These are phyloP conservation scores for Leishmania braziliensis DNA, from an alignment of 208 protist species.

Conservation along the genomic window DNA sequence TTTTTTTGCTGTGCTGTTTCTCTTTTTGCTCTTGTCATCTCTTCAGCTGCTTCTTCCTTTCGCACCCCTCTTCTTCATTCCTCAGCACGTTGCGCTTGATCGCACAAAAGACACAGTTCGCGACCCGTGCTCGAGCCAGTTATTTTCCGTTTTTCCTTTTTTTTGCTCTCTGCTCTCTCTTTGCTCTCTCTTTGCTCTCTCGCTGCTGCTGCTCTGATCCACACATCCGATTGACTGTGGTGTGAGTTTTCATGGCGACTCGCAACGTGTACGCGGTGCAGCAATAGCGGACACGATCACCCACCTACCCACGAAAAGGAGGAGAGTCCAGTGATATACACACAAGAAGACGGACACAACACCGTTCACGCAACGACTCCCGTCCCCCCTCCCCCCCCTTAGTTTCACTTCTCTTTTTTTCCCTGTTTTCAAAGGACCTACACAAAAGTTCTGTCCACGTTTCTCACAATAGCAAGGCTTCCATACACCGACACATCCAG, in stretches of 20 bases:
- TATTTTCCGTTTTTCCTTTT: not conserved
- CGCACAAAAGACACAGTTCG: not conserved
- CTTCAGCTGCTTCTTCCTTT: constrained; percentile 5
- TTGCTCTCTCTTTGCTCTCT: not conserved
- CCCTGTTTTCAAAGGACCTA: not conserved
- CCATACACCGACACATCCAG: not conserved
- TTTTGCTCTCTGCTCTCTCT: not conserved
- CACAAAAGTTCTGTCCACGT: not conserved
- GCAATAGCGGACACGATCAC: constrained; percentile 1
- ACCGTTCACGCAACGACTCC: not conserved
- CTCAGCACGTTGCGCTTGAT: constrained; percentile 2
- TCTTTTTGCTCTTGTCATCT: constrained; percentile 1
- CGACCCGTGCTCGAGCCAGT: not conserved
- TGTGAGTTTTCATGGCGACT: not conserved
- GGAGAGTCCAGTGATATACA: not conserved
- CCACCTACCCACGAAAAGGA: not conserved
- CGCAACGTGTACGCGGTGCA: constrained; percentile 4
- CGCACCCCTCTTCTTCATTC: not conserved
- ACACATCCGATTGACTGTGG: not conserved
- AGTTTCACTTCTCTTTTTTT: not conserved
- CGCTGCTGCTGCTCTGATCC: not conserved
- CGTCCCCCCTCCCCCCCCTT: not conserved
- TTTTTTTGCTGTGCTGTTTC: not conserved
- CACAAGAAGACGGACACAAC: not conserved
- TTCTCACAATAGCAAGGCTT: not conserved